Conservation (phyloP, 148 eudicot species). For the Rhododendron ferrugineum region DNA sequence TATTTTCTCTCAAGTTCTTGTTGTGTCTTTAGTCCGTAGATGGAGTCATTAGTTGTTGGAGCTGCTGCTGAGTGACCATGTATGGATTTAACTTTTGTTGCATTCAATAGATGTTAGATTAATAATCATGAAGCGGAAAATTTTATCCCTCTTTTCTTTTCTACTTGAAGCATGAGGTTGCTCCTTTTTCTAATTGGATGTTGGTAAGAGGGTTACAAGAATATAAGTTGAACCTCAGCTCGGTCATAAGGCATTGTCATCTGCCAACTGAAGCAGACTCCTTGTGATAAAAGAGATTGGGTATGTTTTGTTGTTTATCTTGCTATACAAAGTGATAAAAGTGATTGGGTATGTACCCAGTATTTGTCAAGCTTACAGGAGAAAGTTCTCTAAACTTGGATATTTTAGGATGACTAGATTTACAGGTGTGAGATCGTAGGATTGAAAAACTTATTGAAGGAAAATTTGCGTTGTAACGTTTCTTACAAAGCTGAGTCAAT, state of each 20-base stretch:
- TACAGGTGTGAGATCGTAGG: neutral
- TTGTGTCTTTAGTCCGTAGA: constrained; percentile 13
- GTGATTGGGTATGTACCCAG: neutral
- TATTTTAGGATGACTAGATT: neutral
- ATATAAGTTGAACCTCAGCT: neutral
- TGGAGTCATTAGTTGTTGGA: neutral
- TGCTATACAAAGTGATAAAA: neutral
- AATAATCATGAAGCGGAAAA: neutral
- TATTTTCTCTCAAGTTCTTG: constrained; percentile 1
- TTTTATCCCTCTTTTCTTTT: neutral
- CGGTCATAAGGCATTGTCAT: neutral
- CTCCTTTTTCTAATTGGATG: neutral
- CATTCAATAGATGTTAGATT: neutral
- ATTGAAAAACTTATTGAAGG: neutral
- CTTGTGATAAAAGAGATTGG: neutral
- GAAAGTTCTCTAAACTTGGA: neutral
- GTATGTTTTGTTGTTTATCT: constrained; percentile 1
- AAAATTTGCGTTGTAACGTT: neutral
- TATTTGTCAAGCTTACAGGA: neutral
- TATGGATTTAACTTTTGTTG: neutral
- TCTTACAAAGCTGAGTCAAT: neutral
- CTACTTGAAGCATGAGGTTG: neutral
- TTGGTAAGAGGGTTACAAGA: neutral
- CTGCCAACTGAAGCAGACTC: neutral
- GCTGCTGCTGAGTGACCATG: neutral